Evolutionary conservation across 2,329 filamentous ascomycete genomes (phyloP), one percentile per base, ranked within the genome.

Genomic region (Sporothrix pallida): DNA sequence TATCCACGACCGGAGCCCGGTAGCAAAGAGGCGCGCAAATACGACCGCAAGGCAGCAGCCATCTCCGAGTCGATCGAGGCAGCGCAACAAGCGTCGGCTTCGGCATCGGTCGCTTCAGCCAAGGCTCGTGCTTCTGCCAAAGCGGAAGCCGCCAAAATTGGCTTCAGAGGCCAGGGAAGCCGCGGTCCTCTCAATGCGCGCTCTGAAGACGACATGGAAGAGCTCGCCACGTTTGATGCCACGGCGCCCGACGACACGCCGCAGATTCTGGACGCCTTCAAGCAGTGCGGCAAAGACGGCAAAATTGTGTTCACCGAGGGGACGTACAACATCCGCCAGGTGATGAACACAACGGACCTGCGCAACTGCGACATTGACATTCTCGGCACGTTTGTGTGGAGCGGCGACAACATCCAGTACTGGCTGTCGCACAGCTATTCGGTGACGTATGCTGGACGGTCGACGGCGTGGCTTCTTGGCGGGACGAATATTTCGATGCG

Each of bases 181-280:
- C 58, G 58, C 15, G 58, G 58, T 8, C 58, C 58, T 6, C 58
- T 62, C 15, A 62, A 62, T 9, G 26, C 58, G 4, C 58, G 58
- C 58, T 31, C 31, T 15, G n/a, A 26, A n/a, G 58, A 62, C 4
- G 68, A 50, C 23, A 42, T 26, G 8, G 73, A 46, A n/a, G 54
- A 54, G 23, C 17, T 17, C 12, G 54, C 63, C 20, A 67, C 74
- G 23, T 75, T 71, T 0, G 75, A 72, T 37, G 86, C 58, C 26
- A 42, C 58, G 2, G 58, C 58, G 15, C 26, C 26, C 15, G 58
- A 88, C 76, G 86, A 88, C 78, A 83, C 85, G 31, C 85, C 86
- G 8, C 84, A 86, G 54, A 87, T 88, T 67, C 76, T 86, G 0
- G 75, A 83, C 3, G 87, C 87, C 0, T 87, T 88, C 78, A 77